Percentiles rank a stretch among this genome's conserved stretches.
phyloP scores from a whole-genome alignment of 2,329 filamentous ascomycete species.

The Phialophora expanda region DNA sequence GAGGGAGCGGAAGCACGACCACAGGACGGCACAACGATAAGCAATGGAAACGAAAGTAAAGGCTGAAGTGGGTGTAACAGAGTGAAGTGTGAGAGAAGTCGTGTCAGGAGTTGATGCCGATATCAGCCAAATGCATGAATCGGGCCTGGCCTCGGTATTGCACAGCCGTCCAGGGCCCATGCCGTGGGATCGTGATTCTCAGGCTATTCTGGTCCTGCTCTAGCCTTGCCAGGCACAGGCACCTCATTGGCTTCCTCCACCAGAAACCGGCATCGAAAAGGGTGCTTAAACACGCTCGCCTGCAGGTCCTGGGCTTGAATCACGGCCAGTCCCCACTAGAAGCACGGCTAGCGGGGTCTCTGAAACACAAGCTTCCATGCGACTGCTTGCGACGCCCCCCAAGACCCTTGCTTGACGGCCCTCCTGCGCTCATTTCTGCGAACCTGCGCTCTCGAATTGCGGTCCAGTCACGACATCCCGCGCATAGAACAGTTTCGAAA shows the following conservation, averaged over 20 bases:
- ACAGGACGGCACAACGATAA: constrained; percentile 25
- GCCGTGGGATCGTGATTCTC: background rate
- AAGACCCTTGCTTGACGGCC: constrained; percentile 10
- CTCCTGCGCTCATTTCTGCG: constrained; percentile 25
- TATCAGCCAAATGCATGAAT: constrained; percentile 11
- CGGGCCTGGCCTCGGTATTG: constrained; percentile 9
- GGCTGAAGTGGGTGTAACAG: constrained; percentile 23
- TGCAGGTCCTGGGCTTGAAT: constrained; percentile 15
- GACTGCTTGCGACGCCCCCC: background rate
- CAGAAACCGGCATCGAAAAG: background rate
- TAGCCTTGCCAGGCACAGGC: constrained; percentile 15
- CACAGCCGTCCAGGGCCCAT: constrained; percentile 8
- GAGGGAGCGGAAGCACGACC: constrained; percentile 30
- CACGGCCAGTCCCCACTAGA: constrained; percentile 16
- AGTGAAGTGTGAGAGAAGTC: constrained; percentile 15
- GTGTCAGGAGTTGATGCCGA: constrained; percentile 22
- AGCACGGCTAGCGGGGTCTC: constrained; percentile 20
- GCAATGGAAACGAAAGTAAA: constrained; percentile 21
- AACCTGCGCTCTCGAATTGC: background rate
- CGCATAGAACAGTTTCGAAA: constrained; percentile 13
- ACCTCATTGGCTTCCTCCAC: constrained; percentile 19
- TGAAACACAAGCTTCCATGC: constrained; percentile 29
- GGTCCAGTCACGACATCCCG: background rate
- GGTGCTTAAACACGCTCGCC: constrained; percentile 22
- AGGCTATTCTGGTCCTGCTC: constrained; percentile 9